Conservation (phyloP, 495 filamentous ascomycete species). For the Paragyromitra xinjiangensis region DNA sequence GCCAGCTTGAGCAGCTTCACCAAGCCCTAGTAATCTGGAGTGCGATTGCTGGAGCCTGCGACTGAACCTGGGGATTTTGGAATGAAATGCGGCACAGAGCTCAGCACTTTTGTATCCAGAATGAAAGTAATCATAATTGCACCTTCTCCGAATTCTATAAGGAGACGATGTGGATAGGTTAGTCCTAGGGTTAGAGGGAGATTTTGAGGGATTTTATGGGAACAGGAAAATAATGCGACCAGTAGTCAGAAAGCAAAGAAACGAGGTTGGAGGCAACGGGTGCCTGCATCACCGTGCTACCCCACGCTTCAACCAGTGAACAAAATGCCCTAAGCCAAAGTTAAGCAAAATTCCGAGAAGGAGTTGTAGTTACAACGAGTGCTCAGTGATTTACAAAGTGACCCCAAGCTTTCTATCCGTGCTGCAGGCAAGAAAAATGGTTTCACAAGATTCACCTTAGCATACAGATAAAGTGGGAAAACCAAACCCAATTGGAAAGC, state of each 20-base stretch:
- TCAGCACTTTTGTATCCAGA: too few relatives aligned
- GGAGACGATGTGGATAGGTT: too few relatives aligned
- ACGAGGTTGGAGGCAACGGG: not conserved
- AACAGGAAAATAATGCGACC: not conserved
- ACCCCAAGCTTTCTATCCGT: not conserved
- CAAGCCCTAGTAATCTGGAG: too few relatives aligned
- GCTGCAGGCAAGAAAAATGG: not conserved
- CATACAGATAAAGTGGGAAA: not conserved
- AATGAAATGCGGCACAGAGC: too few relatives aligned
- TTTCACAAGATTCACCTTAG: not conserved
- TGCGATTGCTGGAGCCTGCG: too few relatives aligned
- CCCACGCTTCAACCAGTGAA: not conserved
- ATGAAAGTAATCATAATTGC: too few relatives aligned
- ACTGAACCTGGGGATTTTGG: too few relatives aligned
- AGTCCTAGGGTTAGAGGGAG: too few relatives aligned
- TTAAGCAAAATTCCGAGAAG: not conserved
- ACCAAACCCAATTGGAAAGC: not conserved
- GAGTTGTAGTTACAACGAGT: not conserved
- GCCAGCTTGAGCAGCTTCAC: too few relatives aligned
- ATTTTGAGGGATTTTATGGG: too few relatives aligned
- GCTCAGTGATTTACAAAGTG: not conserved
- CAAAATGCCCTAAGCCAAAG: slow-evolving; percentile 1
- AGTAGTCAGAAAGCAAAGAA: not conserved
- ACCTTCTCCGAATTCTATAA: too few relatives aligned
- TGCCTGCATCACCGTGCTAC: not conserved